Evolutionary conservation across 1,284 basidiomycete species (phyloP).

Genomic region (Cryptococcus jaspeensis): DNA sequence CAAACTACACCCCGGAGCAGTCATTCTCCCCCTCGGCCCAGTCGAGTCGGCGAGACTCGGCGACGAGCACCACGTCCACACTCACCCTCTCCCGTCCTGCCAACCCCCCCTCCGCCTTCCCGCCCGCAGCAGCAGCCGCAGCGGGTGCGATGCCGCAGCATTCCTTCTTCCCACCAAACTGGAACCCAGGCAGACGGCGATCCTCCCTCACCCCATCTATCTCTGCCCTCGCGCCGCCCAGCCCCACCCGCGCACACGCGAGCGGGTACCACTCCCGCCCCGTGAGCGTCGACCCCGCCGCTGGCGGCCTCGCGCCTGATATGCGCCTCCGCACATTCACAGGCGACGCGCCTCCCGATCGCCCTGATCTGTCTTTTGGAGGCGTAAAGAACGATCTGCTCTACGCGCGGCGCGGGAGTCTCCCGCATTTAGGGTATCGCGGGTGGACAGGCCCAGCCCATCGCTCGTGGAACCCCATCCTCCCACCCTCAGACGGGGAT

Average conservation of each 20-base stretch:
- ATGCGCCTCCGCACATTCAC: background rate
- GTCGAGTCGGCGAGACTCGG: constrained; percentile 22
- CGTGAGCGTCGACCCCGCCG: constrained; percentile 23
- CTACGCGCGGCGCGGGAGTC: constrained; percentile 33
- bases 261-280: constrained; percentile 27
- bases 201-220: constrained; percentile 40
- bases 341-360: constrained; percentile 5
- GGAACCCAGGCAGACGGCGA: constrained; percentile 24
- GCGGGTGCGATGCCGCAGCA: background rate
- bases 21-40: constrained; percentile 1
- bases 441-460: constrained; percentile 25
- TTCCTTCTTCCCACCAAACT: constrained; percentile 15
- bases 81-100: constrained; percentile 35
- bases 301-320: background rate
- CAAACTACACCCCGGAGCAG: background rate
- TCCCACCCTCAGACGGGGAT: constrained; percentile 31
- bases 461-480: constrained; percentile 28
- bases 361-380: constrained; percentile 1
- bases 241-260: constrained; percentile 36
- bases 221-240: constrained; percentile 34
- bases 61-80: constrained; percentile 37
- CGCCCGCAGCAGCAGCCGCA: no score
- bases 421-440: constrained; percentile 43
- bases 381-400: background rate
- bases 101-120: background rate